Percentiles rank a stretch among this genome's conserved stretches.
phyloP scores from a whole-genome alignment of 2,329 filamentous ascomycete species.

The Colletotrichum higginsianum region DNA sequence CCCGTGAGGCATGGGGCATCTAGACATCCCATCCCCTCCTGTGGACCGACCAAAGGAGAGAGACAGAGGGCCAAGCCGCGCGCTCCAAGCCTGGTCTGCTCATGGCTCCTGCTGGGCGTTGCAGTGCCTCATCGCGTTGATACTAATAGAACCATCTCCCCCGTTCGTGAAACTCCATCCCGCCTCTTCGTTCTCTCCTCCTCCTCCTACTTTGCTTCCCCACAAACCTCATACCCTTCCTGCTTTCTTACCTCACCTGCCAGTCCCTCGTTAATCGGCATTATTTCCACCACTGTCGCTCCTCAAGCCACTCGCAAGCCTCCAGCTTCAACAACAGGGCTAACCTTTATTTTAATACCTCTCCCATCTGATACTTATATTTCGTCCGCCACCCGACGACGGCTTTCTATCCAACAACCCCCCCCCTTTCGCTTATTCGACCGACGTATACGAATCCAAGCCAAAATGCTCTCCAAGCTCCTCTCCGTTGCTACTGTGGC shows the following conservation, averaged over 20 bases:
- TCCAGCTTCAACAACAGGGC: conserved; percentile 21
- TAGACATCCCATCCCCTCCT: conserved; percentile 26
- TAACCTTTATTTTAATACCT: conserved; percentile 30
- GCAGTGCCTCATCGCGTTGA: conserved; percentile 32
- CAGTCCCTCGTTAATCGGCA: conserved; percentile 42
- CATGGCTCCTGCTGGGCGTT: conserved; percentile 9
- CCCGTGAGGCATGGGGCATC: conserved; percentile 5
- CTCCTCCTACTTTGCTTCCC: conserved; percentile 32
- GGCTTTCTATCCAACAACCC: not conserved
- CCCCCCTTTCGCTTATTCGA: not conserved
- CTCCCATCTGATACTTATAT: conserved; percentile 28
- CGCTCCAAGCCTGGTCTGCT: not conserved
- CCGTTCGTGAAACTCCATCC: conserved; percentile 23
- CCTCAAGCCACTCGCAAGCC: conserved; percentile 29
- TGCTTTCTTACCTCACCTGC: conserved; percentile 31
- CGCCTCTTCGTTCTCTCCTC: conserved; percentile 15
- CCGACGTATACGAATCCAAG: conserved; percentile 3
- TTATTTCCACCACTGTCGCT: conserved; percentile 40
- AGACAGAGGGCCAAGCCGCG: not conserved
- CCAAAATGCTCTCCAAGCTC: conserved; percentile 53
- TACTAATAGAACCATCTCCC: conserved; percentile 39
- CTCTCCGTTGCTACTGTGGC: conserved; percentile 62
- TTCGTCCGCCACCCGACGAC: conserved; percentile 10
- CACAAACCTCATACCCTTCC: conserved; percentile 30
- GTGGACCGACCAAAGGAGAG: not conserved